A percentile compares a stretch with the other conserved stretches of the same genome.
Evolutionary conservation across 2,329 filamentous ascomycete species (phyloP).

Genomic region (Gyromitra esculenta): DNA sequence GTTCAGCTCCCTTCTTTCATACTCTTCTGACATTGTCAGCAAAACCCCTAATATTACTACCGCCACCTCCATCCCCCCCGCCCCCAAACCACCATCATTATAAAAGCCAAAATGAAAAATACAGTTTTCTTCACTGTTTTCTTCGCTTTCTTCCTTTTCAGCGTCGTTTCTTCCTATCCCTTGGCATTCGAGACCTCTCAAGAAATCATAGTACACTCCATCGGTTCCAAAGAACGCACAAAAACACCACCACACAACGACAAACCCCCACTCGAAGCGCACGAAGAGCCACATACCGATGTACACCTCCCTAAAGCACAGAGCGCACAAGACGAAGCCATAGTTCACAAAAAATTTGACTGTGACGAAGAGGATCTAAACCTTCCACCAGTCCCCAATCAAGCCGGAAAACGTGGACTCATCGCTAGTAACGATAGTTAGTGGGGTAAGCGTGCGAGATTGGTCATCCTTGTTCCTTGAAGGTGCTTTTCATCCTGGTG

Average conservation of each 20-base stretch:
- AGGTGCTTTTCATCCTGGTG: too few species aligned
- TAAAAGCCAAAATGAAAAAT: not conserved
- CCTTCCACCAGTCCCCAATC: not conserved
- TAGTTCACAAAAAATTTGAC: not conserved
- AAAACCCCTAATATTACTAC: too few species aligned
- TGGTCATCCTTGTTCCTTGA: too few species aligned
- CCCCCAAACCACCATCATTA: not conserved
- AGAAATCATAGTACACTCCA: not conserved
- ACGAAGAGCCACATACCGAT: not conserved
- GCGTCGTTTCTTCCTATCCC: not conserved
- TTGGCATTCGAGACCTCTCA: not conserved
- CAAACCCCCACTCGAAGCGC: too few species aligned
- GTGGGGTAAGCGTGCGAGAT: too few species aligned
- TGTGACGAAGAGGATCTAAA: not conserved
- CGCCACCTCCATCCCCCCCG: too few species aligned
- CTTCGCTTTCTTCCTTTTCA: not conserved
- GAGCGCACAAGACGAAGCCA: not conserved
- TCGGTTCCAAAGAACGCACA: too few species aligned
- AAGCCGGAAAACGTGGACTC: not conserved
- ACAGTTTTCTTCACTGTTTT: not conserved
- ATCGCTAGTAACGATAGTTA: too few species aligned
- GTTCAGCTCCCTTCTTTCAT: too few species aligned
- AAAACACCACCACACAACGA: too few species aligned
- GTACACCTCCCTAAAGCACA: not conserved
- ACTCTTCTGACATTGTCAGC: too few species aligned